Conservation (phyloP, 2,329 filamentous ascomycete genomes). For the Westerdykella ornata region DNA sequence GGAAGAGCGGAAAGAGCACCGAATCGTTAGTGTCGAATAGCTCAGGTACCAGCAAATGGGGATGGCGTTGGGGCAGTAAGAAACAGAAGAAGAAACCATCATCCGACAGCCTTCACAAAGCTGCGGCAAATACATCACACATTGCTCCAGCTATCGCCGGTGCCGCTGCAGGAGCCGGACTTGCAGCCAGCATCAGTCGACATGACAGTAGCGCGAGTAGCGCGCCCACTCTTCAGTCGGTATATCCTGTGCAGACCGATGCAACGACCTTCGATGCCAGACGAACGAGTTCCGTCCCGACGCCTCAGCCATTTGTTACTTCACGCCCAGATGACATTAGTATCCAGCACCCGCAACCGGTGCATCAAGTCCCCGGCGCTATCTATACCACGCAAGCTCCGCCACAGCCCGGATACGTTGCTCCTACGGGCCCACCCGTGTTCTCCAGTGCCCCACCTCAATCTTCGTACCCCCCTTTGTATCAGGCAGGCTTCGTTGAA, state of each 20-base stretch:
- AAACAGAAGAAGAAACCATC: conserved; percentile 37
- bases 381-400: conserved; percentile 52
- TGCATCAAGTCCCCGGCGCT: conserved; percentile 62
- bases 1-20: conserved; percentile 39
- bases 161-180: conserved; percentile 39
- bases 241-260: conserved; percentile 64
- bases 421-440: conserved; percentile 38
- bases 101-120: conserved; percentile 32
- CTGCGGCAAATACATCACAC: conserved; percentile 31
- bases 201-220: conserved; percentile 44
- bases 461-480: conserved; percentile 11
- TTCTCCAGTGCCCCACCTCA: conserved; percentile 29
- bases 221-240: conserved; percentile 52
- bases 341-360: conserved; percentile 79
- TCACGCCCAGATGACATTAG: conserved; percentile 49
- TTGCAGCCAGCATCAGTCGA: conserved; percentile 45
- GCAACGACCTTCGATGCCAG: conserved; percentile 55
- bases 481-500: conserved; percentile 14
- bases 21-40: conserved; percentile 50
- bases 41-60: conserved; percentile 52
- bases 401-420: conserved; percentile 36
- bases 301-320: conserved; percentile 31
- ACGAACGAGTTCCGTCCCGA: conserved; percentile 46
- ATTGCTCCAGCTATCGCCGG: conserved; percentile 37
- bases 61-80: conserved; percentile 54